Percentiles rank a stretch among this genome's conserved stretches.
phyloP scores from a whole-genome alignment of 1,284 basidiomycete species.

The Blastosporella zonata region DNA sequence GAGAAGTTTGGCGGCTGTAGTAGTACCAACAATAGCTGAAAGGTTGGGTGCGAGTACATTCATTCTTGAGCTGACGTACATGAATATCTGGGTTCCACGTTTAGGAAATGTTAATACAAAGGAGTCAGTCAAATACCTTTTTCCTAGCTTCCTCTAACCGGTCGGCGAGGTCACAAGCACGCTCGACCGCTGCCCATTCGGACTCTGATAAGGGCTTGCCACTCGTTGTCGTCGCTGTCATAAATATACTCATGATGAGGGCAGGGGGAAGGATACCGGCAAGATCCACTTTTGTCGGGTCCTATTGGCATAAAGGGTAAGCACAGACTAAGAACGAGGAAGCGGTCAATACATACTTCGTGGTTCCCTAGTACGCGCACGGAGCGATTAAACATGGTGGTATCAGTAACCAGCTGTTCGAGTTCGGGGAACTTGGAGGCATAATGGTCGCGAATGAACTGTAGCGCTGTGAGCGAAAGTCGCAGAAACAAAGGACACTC shows the following conservation, averaged over 20 bases:
- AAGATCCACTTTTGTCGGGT: constrained; percentile 81
- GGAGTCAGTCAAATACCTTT: constrained; percentile 51
- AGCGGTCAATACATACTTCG: constrained; percentile 43
- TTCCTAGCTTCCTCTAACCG: constrained; percentile 86
- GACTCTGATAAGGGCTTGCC: constrained; percentile 70
- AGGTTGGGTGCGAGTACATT: constrained; percentile 97
- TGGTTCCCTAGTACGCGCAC: constrained; percentile 88
- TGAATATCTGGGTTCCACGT: constrained; percentile 70
- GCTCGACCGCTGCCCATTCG: constrained; percentile 80
- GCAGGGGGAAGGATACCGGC: constrained; percentile 84
- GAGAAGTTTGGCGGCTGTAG: constrained; percentile 95
- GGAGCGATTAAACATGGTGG: constrained; percentile 89
- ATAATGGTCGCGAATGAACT: constrained; percentile 99
- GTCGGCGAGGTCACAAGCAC: constrained; percentile 86
- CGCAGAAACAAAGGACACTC: constrained; percentile 13
- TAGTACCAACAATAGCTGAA: constrained; percentile 96
- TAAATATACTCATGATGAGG: constrained; percentile 93
- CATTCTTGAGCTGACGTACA: constrained; percentile 99
- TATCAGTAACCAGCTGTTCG: constrained; percentile 91
- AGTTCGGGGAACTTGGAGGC: constrained; percentile 95
- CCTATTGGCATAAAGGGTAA: constrained; percentile 39
- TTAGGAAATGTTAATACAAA: neutral
- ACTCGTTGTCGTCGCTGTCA: constrained; percentile 90
- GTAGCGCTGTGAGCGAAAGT: constrained; percentile 15
- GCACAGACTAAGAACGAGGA: neutral